Evolutionary conservation across 495 filamentous ascomycete genomes (phyloP).

Genomic region (Trichoderma gamsii): DNA sequence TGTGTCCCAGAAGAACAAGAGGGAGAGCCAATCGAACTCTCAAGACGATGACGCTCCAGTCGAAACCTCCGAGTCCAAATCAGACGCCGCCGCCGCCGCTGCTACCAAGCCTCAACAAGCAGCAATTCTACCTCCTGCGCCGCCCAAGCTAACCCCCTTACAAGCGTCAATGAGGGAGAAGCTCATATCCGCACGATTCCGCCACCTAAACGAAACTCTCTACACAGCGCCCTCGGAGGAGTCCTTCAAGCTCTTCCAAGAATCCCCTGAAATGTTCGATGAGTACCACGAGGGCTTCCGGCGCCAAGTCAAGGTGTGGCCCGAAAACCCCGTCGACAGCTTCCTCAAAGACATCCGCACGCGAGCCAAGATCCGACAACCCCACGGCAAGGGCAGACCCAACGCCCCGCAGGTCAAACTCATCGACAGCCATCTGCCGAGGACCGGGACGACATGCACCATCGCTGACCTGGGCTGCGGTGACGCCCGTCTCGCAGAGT

Average conservation of each 20-base stretch:
- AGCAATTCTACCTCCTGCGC: constrained; percentile 20
- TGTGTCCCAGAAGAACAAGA: constrained; percentile 15
- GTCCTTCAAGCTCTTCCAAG: constrained; percentile 68
- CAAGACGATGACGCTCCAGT: constrained; percentile 10
- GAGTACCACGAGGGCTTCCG: constrained; percentile 96
- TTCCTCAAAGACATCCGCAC: constrained; percentile 64
- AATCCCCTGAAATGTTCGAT: constrained; percentile 80
- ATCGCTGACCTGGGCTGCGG: constrained; percentile 65
- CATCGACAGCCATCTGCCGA: constrained; percentile 30
- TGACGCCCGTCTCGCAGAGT: constrained; percentile 62
- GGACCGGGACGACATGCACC: constrained; percentile 56
- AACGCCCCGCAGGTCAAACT: constrained; percentile 8
- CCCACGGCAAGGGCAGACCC: constrained; percentile 20
- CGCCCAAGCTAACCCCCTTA: constrained; percentile 71
- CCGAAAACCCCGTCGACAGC: constrained; percentile 84
- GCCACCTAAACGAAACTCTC: constrained; percentile 91
- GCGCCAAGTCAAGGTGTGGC: constrained; percentile 89
- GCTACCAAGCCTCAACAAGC: constrained; percentile 15
- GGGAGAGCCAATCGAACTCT: neutral
- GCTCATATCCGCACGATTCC: constrained; percentile 88
- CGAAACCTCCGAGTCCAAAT: constrained; percentile 13
- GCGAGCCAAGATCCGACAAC: constrained; percentile 39
- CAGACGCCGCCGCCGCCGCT: neutral
- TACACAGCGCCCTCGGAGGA: constrained; percentile 83
- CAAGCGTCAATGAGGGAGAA: constrained; percentile 92